Conservation (phyloP, 176 grass and related monocot genomes). For the Eleusine indica region DNA sequence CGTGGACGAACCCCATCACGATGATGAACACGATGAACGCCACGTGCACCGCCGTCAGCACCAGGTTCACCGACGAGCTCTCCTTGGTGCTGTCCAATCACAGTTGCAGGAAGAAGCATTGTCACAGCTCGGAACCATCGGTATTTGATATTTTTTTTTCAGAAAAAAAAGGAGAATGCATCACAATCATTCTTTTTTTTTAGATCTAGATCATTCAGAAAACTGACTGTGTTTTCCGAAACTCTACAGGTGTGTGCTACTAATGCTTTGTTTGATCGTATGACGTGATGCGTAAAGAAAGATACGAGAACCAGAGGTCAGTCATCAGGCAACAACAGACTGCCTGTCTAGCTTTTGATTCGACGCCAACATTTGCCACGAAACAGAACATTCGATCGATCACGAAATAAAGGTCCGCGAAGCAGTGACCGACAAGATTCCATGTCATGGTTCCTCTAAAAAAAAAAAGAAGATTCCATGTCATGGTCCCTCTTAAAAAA, state of each 20-base stretch:
- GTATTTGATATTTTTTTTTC: too few species aligned
- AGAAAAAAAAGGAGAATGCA: neutral
- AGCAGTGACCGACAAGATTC: slow-evolving; percentile 8
- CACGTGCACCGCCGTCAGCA: slow-evolving; percentile 73
- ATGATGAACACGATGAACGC: slow-evolving; percentile 93
- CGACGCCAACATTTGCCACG: neutral
- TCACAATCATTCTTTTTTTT: neutral
- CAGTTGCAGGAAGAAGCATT: neutral
- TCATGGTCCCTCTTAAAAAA: too few species aligned
- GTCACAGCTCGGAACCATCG: neutral
- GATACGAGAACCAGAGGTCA: neutral
- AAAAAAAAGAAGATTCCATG: neutral
- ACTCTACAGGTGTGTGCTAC: neutral
- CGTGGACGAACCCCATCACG: slow-evolving; percentile 72
- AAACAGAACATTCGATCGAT: slow-evolving; percentile 29
- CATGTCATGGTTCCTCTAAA: too few species aligned
- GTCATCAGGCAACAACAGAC: neutral
- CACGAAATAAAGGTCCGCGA: neutral
- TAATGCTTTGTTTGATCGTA: neutral
- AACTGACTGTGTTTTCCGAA: neutral
- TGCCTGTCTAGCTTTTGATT: slow-evolving; percentile 10
- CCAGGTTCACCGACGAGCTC: slow-evolving; percentile 90
- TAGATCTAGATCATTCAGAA: neutral
- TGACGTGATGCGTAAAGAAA: slow-evolving; percentile 12
- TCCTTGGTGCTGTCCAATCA: slow-evolving; percentile 73